Percentiles rank a stretch among this genome's conserved stretches.
phyloP scores from a whole-genome alignment of 768 basidiomycete species.

The Infundibulicybe gibba region DNA sequence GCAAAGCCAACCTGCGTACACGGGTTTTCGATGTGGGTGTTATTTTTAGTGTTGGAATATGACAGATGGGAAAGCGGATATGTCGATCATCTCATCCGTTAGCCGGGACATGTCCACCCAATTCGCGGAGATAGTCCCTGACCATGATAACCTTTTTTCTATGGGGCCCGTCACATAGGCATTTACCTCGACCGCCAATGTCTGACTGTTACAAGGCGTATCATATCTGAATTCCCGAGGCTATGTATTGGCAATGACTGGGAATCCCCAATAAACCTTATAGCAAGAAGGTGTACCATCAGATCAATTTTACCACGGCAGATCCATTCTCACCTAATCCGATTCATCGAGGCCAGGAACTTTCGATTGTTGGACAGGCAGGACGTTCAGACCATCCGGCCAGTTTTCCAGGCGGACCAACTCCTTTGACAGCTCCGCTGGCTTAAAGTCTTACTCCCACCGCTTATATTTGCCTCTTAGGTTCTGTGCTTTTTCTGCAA shows the following conservation, averaged over 20 bases:
- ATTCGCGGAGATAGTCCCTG: too few relatives aligned
- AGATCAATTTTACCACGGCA: constrained; percentile 16
- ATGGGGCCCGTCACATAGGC: too few relatives aligned
- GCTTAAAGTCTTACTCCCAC: constrained; percentile 26
- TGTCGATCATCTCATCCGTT: too few relatives aligned
- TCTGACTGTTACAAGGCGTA: too few relatives aligned
- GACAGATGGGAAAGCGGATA: too few relatives aligned
- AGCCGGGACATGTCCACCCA: too few relatives aligned
- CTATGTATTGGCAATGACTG: background rate
- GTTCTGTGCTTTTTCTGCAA: constrained; percentile 1
- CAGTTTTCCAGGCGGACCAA: constrained; percentile 21
- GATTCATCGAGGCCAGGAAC: constrained; percentile 25
- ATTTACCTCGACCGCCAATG: too few relatives aligned
- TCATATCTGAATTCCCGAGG: too few relatives aligned
- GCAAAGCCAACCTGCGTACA: too few relatives aligned
- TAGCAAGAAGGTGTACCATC: constrained; percentile 8
- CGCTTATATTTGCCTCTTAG: constrained; percentile 1
- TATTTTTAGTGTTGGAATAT: too few relatives aligned
- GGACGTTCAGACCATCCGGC: constrained; percentile 16
- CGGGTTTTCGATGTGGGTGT: too few relatives aligned
- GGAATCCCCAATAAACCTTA: constrained; percentile 9
- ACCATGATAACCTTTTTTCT: too few relatives aligned
- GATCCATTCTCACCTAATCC: constrained; percentile 20
- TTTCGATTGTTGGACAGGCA: constrained; percentile 22
- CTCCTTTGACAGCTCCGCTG: constrained; percentile 9